These are phyloP conservation scores for Moelleriella libera DNA, from an alignment of 2,329 filamentous ascomycete genomes.

Conservation along the genomic window DNA sequence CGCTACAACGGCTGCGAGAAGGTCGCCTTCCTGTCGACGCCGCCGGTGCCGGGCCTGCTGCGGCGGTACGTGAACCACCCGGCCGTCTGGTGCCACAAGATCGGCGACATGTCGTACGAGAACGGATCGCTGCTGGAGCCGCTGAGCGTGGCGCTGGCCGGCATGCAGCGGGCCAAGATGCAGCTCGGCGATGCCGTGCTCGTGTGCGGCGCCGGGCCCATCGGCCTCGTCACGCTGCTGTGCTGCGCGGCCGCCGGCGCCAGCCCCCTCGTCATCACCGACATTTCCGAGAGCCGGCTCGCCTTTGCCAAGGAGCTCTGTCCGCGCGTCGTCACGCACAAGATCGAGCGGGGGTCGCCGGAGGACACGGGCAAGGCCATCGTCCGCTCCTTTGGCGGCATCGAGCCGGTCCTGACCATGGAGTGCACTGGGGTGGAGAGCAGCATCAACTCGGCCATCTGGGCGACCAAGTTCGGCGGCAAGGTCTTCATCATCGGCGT, in stretches of 20 bases:
- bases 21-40: conserved; percentile 80
- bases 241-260: conserved; percentile 79
- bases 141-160: conserved; percentile 75
- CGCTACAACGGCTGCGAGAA: conserved; percentile 89
- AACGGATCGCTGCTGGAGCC: conserved; percentile 85
- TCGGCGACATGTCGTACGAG: conserved; percentile 83
- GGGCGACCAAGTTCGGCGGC: conserved; percentile 84
- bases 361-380: conserved; percentile 65
- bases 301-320: conserved; percentile 74
- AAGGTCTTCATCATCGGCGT: conserved; percentile 96
- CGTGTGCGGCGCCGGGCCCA: conserved; percentile 86
- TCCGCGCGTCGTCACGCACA: conserved; percentile 67
- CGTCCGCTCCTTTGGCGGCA: conserved; percentile 50
- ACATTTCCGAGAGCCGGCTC: conserved; percentile 78
- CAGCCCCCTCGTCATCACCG: conserved; percentile 82
- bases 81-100: conserved; percentile 91
- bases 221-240: conserved; percentile 77
- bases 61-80: conserved; percentile 92
- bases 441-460: conserved; percentile 74
- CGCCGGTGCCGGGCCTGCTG: conserved; percentile 74
- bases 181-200: conserved; percentile 75
- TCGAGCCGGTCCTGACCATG: conserved; percentile 70
- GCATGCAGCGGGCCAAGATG: conserved; percentile 70
- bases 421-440: conserved; percentile 94
- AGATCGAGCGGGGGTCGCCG: conserved; percentile 51